Conservation (phyloP, 441 rosid genomes). For the Populus tomentosa region DNA sequence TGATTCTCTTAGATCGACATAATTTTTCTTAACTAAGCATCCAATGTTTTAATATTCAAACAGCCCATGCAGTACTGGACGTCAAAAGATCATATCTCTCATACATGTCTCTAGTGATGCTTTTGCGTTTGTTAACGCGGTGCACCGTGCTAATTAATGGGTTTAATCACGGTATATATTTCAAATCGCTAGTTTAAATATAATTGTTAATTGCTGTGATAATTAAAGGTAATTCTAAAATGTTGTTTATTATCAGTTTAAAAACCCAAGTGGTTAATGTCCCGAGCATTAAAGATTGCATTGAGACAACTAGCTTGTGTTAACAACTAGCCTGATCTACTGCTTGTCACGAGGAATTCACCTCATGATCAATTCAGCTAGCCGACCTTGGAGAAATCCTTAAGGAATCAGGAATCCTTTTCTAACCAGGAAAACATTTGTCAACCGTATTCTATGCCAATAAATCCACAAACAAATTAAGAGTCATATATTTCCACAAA, state of each 20-base stretch:
- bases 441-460: background rate
- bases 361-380: background rate
- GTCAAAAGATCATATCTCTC: too few relatives aligned
- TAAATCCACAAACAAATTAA: background rate
- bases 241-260: background rate
- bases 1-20: background rate
- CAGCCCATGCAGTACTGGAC: background rate
- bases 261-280: background rate
- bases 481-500: background rate
- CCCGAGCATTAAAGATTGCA: too few relatives aligned
- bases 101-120: background rate
- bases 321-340: too few relatives aligned
- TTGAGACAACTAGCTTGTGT: background rate
- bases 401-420: background rate
- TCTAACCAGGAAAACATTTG: background rate
- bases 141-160: too few relatives aligned
- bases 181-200: background rate
- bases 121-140: too few relatives aligned
- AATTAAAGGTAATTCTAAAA: too few relatives aligned
- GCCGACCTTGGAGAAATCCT: background rate
- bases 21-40: too few relatives aligned
- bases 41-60: background rate
- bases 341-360: too few relatives aligned
- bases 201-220: background rate
- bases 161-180: too few relatives aligned